Percentiles rank a stretch among this genome's conserved stretches.
Conservation (phyloP, 768 basidiomycete species). For the Boletus huronensis region DNA sequence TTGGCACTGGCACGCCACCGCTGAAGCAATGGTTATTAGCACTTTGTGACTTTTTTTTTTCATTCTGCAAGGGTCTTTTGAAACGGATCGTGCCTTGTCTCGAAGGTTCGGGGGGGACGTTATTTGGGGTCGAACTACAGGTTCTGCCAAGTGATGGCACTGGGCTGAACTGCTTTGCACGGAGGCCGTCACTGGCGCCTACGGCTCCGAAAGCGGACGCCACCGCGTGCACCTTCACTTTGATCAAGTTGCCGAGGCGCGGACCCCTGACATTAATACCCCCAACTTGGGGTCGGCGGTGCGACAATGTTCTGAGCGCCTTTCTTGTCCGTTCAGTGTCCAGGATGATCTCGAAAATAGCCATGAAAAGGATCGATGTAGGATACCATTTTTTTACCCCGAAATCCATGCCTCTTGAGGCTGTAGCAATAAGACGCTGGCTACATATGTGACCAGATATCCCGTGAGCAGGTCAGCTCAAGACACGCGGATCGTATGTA, state of each 20-base stretch:
- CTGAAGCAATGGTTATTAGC: too few relatives aligned
- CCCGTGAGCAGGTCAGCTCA: too few relatives aligned
- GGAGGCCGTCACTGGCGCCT: background rate
- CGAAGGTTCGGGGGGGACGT: too few relatives aligned
- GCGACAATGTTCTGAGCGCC: background rate
- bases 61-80: too few relatives aligned
- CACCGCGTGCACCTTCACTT: background rate
- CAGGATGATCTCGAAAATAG: background rate
- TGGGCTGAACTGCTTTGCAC: background rate
- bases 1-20: too few relatives aligned
- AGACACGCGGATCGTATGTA: too few relatives aligned
- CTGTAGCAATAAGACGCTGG: background rate
- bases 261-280: too few relatives aligned
- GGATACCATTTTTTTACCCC: background rate
- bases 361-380: background rate
- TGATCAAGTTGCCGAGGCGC: background rate
- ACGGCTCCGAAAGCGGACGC: background rate
- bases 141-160: too few relatives aligned
- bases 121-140: too few relatives aligned
- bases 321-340: background rate
- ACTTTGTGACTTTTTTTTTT: too few relatives aligned
- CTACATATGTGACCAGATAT: background rate
- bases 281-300: too few relatives aligned
- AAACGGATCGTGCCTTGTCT: too few relatives aligned
- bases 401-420: background rate